These are phyloP conservation scores for Exserohilum turcica DNA, from an alignment of 2,329 filamentous ascomycete genomes.

Conservation along the genomic window DNA sequence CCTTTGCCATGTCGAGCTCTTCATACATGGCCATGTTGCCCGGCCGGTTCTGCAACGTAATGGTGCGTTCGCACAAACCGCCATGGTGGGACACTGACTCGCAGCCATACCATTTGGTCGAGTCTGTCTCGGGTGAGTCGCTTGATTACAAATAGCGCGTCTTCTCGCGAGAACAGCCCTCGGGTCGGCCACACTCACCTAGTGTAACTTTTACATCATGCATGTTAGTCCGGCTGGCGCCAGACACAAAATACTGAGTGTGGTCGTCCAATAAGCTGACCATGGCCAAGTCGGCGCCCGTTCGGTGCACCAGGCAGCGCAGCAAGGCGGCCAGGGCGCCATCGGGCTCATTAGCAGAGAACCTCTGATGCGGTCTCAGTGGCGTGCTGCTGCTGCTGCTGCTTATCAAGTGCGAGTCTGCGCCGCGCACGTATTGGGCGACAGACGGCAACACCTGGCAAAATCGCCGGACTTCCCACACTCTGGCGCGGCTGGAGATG, in stretches of 20 bases:
- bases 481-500: slow-evolving; percentile 7
- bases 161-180: neutral
- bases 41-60: slow-evolving; percentile 7
- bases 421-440: slow-evolving; percentile 5
- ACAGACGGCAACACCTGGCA: slow-evolving; percentile 12
- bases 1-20: slow-evolving; percentile 7
- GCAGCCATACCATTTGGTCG: slow-evolving; percentile 13
- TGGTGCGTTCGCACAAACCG: slow-evolving; percentile 13
- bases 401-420: neutral
- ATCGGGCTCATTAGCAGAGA: slow-evolving; percentile 1
- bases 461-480: slow-evolving; percentile 14
- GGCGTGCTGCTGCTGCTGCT: no score
- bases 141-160: neutral
- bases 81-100: slow-evolving; percentile 13
- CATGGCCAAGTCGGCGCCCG: slow-evolving; percentile 10
- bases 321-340: slow-evolving; percentile 11
- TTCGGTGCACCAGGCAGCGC: slow-evolving; percentile 10
- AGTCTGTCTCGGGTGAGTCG: slow-evolving; percentile 6
- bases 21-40: slow-evolving; percentile 12
- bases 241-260: slow-evolving; percentile 13
- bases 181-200: slow-evolving; percentile 1
- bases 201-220: slow-evolving; percentile 9
- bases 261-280: slow-evolving; percentile 12
- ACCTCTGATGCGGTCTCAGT: neutral
- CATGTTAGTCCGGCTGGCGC: slow-evolving; percentile 7